These are phyloP conservation scores for Aspergillus luchuensis DNA, from an alignment of 2,329 filamentous ascomycete genomes.

Conservation along the genomic window DNA sequence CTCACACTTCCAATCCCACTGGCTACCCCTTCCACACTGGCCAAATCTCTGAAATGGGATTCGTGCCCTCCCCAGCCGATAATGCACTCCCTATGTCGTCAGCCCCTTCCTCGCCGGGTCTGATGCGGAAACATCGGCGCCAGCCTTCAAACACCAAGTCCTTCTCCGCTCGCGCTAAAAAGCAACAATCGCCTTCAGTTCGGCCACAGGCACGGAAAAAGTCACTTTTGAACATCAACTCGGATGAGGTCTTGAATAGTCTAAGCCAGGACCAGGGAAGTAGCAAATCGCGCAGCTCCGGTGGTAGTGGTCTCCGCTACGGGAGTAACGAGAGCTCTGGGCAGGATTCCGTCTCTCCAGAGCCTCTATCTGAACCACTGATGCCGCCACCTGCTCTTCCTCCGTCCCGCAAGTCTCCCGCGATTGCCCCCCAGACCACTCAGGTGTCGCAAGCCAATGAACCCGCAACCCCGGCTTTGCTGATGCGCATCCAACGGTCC, in stretches of 20 bases:
- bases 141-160: conserved; percentile 40
- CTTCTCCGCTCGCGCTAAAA: conserved; percentile 37
- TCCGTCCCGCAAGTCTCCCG: conserved; percentile 43
- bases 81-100: conserved; percentile 37
- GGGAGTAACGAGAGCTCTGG: conserved; percentile 49
- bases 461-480: conserved; percentile 81
- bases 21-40: conserved; percentile 39
- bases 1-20: conserved; percentile 42
- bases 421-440: conserved; percentile 35
- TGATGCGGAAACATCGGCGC: conserved; percentile 42
- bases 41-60: conserved; percentile 43
- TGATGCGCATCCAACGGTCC: conserved; percentile 72
- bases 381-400: conserved; percentile 54
- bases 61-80: conserved; percentile 46
- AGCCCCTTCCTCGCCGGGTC: conserved; percentile 36
- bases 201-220: conserved; percentile 44
- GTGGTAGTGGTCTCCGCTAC: conserved; percentile 33
- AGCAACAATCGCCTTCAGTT: conserved; percentile 49
- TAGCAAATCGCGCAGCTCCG: conserved; percentile 28
- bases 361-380: conserved; percentile 52
- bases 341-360: conserved; percentile 53
- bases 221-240: conserved; percentile 32
- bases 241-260: conserved; percentile 38
- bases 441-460: conserved; percentile 43
- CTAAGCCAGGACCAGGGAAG: conserved; percentile 39